Evolutionary conservation across 371 early-diverging fungal genomes (phyloP).

Genomic region (Rhizomucor miehei): DNA sequence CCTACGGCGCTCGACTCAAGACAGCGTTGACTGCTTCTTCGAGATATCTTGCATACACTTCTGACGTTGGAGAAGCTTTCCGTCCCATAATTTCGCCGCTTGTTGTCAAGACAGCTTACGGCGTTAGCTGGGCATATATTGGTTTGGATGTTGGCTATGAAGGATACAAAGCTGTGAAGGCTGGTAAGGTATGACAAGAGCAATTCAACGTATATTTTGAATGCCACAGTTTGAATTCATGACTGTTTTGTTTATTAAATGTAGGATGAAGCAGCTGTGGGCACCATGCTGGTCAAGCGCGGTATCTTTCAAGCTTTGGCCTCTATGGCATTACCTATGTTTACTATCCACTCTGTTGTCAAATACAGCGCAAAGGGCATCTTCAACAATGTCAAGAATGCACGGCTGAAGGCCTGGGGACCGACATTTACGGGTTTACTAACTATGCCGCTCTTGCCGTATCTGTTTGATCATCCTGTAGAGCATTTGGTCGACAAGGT

Average conservation of each 20-base stretch:
- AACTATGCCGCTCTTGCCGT: constrained; percentile 69
- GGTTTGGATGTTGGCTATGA: constrained; percentile 68
- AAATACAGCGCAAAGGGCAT: constrained; percentile 59
- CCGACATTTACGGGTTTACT: constrained; percentile 69
- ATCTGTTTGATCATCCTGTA: constrained; percentile 72
- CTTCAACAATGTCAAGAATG: constrained; percentile 53
- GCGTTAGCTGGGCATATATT: constrained; percentile 63
- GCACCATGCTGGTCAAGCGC: constrained; percentile 60
- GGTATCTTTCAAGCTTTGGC: constrained; percentile 72
- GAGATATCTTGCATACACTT: constrained; percentile 17
- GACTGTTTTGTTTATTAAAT: background rate
- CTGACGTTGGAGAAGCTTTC: constrained; percentile 77
- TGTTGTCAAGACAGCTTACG: constrained; percentile 65
- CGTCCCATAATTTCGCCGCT: constrained; percentile 63
- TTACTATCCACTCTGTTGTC: constrained; percentile 75
- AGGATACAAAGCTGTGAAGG: constrained; percentile 61
- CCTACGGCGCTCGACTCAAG: constrained; percentile 62
- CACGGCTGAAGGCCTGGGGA: constrained; percentile 57
- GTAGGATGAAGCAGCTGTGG: constrained; percentile 44
- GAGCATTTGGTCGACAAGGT: constrained; percentile 64
- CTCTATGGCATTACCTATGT: constrained; percentile 68
- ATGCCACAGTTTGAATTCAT: background rate
- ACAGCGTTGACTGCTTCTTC: constrained; percentile 53
- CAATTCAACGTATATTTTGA: too few relatives aligned
- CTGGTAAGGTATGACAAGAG: constrained; percentile 39